phyloP scores from a whole-genome alignment of 2,329 filamentous ascomycete genomes.

The Fusarium sulawesiense region DNA sequence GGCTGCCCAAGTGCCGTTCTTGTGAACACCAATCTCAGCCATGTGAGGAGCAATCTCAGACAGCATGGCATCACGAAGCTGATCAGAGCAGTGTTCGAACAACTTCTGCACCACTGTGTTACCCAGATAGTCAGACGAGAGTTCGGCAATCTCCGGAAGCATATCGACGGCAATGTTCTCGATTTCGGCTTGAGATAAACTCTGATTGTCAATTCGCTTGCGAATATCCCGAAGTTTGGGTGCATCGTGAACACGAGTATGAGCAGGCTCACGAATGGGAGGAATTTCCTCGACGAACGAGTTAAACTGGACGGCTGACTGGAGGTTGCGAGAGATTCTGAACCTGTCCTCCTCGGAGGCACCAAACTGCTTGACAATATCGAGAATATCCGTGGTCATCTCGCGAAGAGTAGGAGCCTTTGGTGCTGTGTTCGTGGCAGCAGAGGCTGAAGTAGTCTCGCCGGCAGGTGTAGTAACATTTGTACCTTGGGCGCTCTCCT shows the following conservation, averaged over 20 bases:
- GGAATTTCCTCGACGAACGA: conserved; percentile 85
- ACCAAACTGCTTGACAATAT: conserved; percentile 90
- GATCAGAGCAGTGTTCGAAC: conserved; percentile 95
- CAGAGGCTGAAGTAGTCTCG: conserved; percentile 51
- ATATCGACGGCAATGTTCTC: conserved; percentile 93
- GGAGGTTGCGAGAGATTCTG: conserved; percentile 78
- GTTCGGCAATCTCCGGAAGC: conserved; percentile 95
- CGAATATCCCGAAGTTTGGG: conserved; percentile 94
- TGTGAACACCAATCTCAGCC: conserved; percentile 97
- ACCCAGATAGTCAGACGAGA: conserved; percentile 94
- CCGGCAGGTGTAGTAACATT: conserved; percentile 48
- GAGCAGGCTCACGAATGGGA: conserved; percentile 86
- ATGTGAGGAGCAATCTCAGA: conserved; percentile 88
- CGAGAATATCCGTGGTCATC: conserved; percentile 83
- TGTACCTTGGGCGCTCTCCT: conserved; percentile 56
- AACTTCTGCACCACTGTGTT: conserved; percentile 99
- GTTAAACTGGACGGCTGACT: conserved; percentile 80
- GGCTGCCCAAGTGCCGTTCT: conserved; percentile 99
- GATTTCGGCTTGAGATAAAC: conserved; percentile 85
- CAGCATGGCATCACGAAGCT: conserved; percentile 91
- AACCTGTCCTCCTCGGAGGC: conserved; percentile 81
- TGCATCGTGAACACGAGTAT: conserved; percentile 90
- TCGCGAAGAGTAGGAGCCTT: conserved; percentile 79
- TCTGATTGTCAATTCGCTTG: conserved; percentile 97
- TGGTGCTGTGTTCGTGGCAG: conserved; percentile 60